Conservation (phyloP, 1,284 basidiomycete species). For the Vanrija sp. region DNA sequence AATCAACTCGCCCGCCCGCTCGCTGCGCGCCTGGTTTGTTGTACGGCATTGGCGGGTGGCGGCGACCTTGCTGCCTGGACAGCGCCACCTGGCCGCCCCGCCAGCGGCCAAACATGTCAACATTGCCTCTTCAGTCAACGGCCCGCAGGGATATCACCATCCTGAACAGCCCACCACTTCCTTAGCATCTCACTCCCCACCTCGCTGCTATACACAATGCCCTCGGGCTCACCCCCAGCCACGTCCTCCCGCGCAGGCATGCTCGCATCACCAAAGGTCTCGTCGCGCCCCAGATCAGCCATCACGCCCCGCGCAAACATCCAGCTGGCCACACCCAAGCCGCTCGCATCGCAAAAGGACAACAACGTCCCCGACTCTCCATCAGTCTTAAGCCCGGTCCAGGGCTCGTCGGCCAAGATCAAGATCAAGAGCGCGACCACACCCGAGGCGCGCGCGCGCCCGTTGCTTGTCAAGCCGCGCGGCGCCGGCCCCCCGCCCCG, state of each 20-base stretch:
- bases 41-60: too few species aligned
- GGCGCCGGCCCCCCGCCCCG: not conserved
- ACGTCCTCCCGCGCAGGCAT: not conserved
- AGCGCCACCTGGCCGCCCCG: too few species aligned
- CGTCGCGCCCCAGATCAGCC: conserved; percentile 15
- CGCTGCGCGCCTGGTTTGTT: too few species aligned
- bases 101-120: not conserved
- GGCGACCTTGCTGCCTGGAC: too few species aligned
- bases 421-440: conserved; percentile 43
- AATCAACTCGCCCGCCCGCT: too few species aligned
- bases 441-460: conserved; percentile 38
- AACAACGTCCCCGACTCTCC: conserved; percentile 9
- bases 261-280: conserved; percentile 2
- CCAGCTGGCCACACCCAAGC: not conserved
- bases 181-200: not conserved
- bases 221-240: not conserved
- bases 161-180: not conserved
- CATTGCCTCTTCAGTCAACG: not conserved
- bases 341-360: conserved; percentile 9
- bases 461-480: conserved; percentile 25
- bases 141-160: not conserved
- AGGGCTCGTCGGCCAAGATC: conserved; percentile 18
- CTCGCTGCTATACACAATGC: not conserved
- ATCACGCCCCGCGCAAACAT: conserved; percentile 1
- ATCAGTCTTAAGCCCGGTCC: conserved; percentile 3